Conservation (phyloP, 2,329 filamentous ascomycete species). For the Zymoseptoria pseudotritici region DNA sequence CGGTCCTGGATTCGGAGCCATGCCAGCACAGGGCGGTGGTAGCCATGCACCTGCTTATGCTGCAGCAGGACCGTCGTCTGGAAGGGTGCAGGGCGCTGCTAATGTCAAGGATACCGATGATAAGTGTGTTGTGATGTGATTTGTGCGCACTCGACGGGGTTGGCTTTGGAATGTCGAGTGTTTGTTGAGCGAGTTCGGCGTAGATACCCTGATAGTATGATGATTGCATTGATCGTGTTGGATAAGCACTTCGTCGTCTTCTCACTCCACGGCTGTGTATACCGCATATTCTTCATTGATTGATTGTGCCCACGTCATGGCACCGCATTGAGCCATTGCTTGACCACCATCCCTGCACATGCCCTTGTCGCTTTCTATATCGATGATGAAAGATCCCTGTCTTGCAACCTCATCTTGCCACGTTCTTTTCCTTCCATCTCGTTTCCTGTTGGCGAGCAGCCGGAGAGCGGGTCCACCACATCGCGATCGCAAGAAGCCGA, state of each 20-base stretch:
- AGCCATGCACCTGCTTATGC: slow-evolving; percentile 7
- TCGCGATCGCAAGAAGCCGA: neutral
- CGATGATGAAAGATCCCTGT: neutral
- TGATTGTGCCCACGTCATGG: neutral
- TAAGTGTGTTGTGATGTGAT: slow-evolving; percentile 44
- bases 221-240: neutral
- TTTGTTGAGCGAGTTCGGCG: neutral
- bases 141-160: neutral
- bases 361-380: neutral
- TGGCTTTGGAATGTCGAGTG: neutral
- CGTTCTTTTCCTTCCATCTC: neutral
- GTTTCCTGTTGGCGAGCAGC: neutral
- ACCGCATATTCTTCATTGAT: neutral
- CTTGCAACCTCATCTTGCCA: neutral
- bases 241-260: neutral
- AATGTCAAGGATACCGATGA: slow-evolving; percentile 28
- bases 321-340: neutral
- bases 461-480: neutral
- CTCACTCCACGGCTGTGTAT: no score
- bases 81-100: slow-evolving; percentile 15
- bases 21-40: slow-evolving; percentile 1
- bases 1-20: neutral
- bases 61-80: slow-evolving; percentile 4
- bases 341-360: neutral
- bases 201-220: neutral